Percentiles rank a stretch among this genome's conserved stretches.
Conservation (phyloP, 768 basidiomycete species). For the Cystofilobasidium bisporidii region DNA sequence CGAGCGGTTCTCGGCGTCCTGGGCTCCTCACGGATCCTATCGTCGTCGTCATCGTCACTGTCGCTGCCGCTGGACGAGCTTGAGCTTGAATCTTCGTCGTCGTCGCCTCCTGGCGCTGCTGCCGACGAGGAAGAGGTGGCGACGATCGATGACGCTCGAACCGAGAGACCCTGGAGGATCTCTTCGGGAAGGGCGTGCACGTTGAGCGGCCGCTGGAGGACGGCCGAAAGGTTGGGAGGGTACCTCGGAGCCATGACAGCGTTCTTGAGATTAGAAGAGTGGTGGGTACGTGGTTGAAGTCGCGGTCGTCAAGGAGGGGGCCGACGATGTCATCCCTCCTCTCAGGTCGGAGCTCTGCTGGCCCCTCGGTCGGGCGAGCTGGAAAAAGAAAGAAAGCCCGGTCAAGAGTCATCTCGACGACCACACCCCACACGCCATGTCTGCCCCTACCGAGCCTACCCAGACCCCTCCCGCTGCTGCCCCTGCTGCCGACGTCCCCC, state of each 20-base stretch:
- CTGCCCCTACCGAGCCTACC: slow-evolving; percentile 15
- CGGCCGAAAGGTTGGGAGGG: background rate
- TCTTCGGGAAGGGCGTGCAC: slow-evolving; percentile 63
- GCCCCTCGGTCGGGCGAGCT: no score
- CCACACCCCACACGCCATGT: slow-evolving; percentile 9
- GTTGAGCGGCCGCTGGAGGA: slow-evolving; percentile 39
- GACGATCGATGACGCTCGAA: slow-evolving; percentile 34
- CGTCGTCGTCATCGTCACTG: slow-evolving; percentile 55
- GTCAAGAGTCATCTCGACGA: background rate
- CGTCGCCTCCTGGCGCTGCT: slow-evolving; percentile 57
- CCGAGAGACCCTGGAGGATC: slow-evolving; percentile 60
- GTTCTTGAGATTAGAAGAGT: no score
- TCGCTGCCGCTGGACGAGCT: slow-evolving; percentile 47
- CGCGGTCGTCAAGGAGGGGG: background rate
- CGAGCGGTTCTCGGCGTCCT: slow-evolving; percentile 49
- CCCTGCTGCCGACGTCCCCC: slow-evolving; percentile 14
- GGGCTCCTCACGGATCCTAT: slow-evolving; percentile 45
- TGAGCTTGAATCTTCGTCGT: slow-evolving; percentile 54
- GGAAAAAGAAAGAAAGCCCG: no score
- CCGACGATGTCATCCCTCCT: no score
- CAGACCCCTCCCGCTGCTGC: slow-evolving; percentile 3
- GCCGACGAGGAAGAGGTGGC: slow-evolving; percentile 24
- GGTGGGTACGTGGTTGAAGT: no score
- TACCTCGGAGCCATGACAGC: background rate
- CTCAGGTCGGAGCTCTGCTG: no score